Evolutionary conservation across 2,329 filamentous ascomycete genomes (phyloP).

Genomic region (Pyricularia pennisetigena): DNA sequence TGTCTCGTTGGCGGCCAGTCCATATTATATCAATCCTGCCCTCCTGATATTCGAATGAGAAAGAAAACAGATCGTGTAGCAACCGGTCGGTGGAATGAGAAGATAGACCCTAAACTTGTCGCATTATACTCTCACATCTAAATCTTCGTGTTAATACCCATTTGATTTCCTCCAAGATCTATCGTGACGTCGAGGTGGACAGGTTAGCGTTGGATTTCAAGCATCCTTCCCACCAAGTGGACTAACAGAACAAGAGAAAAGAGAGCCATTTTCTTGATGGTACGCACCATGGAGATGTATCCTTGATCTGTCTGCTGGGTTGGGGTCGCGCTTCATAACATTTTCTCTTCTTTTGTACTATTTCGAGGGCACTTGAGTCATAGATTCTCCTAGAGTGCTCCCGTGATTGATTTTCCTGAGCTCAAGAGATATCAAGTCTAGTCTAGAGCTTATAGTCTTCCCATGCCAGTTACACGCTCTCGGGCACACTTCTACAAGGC

Average conservation of each 20-base stretch:
- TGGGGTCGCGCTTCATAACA: background rate
- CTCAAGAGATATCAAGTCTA: no score
- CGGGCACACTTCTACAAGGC: background rate
- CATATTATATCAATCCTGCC: background rate
- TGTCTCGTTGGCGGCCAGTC: no score
- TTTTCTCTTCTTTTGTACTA: background rate
- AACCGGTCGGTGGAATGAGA: background rate
- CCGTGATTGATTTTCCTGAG: no score
- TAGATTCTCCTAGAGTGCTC: background rate
- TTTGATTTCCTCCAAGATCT: background rate
- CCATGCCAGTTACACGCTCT: background rate
- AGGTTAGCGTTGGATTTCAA: background rate
- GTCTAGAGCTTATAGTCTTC: no score
- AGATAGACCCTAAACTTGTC: background rate
- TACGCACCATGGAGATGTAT: background rate
- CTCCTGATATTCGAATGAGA: background rate
- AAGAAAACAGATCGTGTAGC: background rate
- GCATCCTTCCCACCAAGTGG: background rate
- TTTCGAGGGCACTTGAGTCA: background rate
- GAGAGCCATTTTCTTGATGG: background rate
- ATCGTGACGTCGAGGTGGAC: no score
- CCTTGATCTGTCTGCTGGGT: background rate
- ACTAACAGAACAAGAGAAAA: background rate
- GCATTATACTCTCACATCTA: constrained; percentile 2
- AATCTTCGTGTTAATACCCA: background rate